Evolutionary conservation across 75 land plant species (phyloP).

Genomic region (Picea sitchensis): DNA sequence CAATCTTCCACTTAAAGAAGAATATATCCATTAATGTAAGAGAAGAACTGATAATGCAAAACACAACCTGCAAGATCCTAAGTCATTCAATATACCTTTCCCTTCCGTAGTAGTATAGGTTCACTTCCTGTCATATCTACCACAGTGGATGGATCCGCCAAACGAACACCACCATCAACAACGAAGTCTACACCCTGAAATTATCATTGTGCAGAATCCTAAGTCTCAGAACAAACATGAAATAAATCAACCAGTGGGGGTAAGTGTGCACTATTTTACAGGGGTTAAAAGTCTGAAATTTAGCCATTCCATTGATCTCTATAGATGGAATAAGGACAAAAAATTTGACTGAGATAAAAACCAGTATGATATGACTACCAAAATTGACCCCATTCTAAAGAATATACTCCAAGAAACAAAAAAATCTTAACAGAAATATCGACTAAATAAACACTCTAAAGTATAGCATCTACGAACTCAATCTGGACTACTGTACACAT

Average conservation of each 20-base stretch:
- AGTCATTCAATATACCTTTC: constrained; percentile 54
- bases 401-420: no score
- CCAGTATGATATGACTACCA: no score
- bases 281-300: background rate
- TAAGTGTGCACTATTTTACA: background rate
- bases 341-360: no score
- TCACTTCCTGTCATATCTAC: constrained; percentile 80
- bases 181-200: constrained; percentile 92
- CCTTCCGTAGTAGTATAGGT: constrained; percentile 72
- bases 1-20: no score
- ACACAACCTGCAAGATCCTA: background rate
- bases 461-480: no score
- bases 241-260: background rate
- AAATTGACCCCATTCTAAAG: no score
- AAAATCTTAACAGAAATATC: no score
- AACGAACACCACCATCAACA: constrained; percentile 84
- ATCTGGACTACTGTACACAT: no score
- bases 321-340: no score
- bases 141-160: constrained; percentile 92
- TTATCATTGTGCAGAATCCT: background rate
- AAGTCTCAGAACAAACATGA: background rate
- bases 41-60: background rate
- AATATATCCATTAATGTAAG: no score
- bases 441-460: no score
- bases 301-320: no score